Evolutionary conservation across 2,329 filamentous ascomycete genomes (phyloP).

Genomic region (Pseudocercospora cruenta): DNA sequence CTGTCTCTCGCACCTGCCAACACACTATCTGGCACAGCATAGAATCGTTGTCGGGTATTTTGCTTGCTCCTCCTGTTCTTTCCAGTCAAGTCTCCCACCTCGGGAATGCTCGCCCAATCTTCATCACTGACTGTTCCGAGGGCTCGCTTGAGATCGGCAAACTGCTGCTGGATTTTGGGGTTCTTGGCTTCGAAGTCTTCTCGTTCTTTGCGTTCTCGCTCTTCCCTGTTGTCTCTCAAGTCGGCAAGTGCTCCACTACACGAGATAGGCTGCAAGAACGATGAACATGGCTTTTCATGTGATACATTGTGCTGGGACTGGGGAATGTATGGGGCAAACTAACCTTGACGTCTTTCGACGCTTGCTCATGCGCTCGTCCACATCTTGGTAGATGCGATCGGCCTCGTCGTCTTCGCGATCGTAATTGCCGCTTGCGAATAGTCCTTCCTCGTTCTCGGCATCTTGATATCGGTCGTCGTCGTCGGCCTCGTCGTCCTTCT

Average conservation of each 20-base stretch:
- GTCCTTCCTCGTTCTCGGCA: slow-evolving; percentile 92
- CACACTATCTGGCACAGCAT: slow-evolving; percentile 95
- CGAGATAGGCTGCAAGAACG: slow-evolving; percentile 43
- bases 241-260: slow-evolving; percentile 68
- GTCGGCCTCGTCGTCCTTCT: slow-evolving; percentile 74
- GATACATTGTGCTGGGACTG: slow-evolving; percentile 24
- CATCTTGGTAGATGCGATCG: slow-evolving; percentile 90
- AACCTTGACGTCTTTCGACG: slow-evolving; percentile 84
- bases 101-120: slow-evolving; percentile 93
- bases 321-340: slow-evolving; percentile 49
- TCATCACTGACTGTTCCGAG: slow-evolving; percentile 88
- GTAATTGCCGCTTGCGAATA: slow-evolving; percentile 94
- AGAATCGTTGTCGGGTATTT: slow-evolving; percentile 80
- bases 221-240: slow-evolving; percentile 77
- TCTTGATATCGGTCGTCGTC: slow-evolving; percentile 87
- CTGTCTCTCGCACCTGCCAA: slow-evolving; percentile 82
- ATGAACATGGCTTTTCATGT: slow-evolving; percentile 39
- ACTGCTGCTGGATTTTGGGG: slow-evolving; percentile 97
- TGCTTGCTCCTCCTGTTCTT: slow-evolving; percentile 87
- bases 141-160: slow-evolving; percentile 91
- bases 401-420: slow-evolving; percentile 98
- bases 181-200: slow-evolving; percentile 97
- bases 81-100: slow-evolving; percentile 94
- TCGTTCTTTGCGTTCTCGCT: slow-evolving; percentile 84
- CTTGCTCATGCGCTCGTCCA: slow-evolving; percentile 96